phyloP scores from a whole-genome alignment of 352 stramenopile species.

The Phytophthora tubulina region DNA sequence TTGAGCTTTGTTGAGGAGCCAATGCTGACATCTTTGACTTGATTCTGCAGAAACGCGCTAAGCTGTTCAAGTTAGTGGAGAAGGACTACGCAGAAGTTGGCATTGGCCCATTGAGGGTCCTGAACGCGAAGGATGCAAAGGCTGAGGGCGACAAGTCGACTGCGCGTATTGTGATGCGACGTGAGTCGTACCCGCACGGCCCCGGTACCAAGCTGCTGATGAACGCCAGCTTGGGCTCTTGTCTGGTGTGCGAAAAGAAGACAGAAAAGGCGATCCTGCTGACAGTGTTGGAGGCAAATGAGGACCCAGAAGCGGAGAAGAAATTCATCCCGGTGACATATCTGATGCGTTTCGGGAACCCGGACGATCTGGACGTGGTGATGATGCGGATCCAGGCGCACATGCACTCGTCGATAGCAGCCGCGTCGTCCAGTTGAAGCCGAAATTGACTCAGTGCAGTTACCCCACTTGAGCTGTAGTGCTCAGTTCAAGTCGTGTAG shows the following conservation, averaged over 20 bases:
- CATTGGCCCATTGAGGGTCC: conserved; percentile 73
- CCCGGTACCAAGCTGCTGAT: conserved; percentile 83
- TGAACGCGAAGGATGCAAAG: conserved; percentile 57
- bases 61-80: conserved; percentile 83
- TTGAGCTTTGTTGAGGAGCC: background rate
- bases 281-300: conserved; percentile 62
- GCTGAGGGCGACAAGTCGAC: conserved; percentile 54
- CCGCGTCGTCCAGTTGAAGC: conserved; percentile 42
- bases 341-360: conserved; percentile 69
- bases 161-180: conserved; percentile 80
- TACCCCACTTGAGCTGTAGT: conserved; percentile 42
- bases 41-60: conserved; percentile 68
- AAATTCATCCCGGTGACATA: conserved; percentile 79
- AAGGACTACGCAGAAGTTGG: conserved; percentile 83
- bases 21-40: conserved; percentile 3
- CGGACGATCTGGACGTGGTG: conserved; percentile 68
- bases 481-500: conserved; percentile 41
- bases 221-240: conserved; percentile 74
- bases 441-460: conserved; percentile 21
- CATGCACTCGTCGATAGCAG: conserved; percentile 41
- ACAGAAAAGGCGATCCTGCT: conserved; percentile 82
- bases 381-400: conserved; percentile 55
- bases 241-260: conserved; percentile 72
- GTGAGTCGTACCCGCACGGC: conserved; percentile 76
- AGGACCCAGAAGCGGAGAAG: conserved; percentile 45